phyloP scores from a whole-genome alignment of 2,329 filamentous ascomycete species.

The Dichotomopilus funicola region DNA sequence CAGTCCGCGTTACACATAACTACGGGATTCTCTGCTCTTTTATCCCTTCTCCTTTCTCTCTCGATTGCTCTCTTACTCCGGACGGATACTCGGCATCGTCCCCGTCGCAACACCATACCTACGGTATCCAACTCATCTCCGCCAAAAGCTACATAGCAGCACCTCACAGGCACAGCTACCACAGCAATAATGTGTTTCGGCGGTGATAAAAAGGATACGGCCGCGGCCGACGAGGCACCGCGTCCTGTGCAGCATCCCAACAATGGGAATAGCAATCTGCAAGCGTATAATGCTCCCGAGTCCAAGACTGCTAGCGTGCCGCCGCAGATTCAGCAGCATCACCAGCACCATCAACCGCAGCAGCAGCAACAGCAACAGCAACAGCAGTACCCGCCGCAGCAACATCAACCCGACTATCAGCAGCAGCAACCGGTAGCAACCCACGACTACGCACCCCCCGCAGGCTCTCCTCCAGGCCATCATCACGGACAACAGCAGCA shows the following conservation, averaged over 20 bases:
- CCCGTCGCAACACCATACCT: too few species aligned
- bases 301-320: constrained; percentile 18
- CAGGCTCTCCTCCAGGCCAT: neutral
- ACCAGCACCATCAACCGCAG: constrained; percentile 20
- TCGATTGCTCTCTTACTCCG: too few species aligned
- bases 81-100: too few species aligned
- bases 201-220: constrained; percentile 32
- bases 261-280: neutral
- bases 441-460: too few species aligned
- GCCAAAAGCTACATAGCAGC: neutral
- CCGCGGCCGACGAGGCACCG: constrained; percentile 32
- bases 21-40: too few species aligned
- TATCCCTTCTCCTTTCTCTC: too few species aligned
- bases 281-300: constrained; percentile 16
- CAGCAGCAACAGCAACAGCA: constrained; percentile 23
- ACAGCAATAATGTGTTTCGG: constrained; percentile 43
- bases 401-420: too few species aligned
- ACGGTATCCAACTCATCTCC: neutral
- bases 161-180: neutral
- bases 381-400: constrained; percentile 3
- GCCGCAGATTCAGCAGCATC: constrained; percentile 13
- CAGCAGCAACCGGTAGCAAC: too few species aligned
- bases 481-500: constrained; percentile 17
- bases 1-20: too few species aligned
- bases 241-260: constrained; percentile 27